Base-by-base conservation (phyloP, 2,329 filamentous ascomycete genomes). In the Bipolaris victoriae region DNA sequence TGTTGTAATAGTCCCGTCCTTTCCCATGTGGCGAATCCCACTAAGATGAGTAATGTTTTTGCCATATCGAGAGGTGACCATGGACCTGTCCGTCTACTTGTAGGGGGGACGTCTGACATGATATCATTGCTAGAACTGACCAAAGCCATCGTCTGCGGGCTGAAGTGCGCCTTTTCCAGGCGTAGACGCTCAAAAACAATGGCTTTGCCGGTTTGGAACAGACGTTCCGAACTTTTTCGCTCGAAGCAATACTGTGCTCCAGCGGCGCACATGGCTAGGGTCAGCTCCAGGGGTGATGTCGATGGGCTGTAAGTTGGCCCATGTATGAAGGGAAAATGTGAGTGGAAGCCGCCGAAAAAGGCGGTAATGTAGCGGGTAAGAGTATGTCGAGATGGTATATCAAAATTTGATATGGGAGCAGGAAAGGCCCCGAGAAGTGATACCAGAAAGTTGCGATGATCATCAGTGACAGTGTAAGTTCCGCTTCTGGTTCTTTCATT, bases 191-290 rank as follows among this genome's bases (percentile, higher is more conserved):
- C 67, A 16, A 68, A 66, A 0, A 72, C 66, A 33, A 76, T 72
- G 1, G 65, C 60, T 57, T 72, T 73, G 1, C 71, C 60, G 11
- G 69, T 66, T 2, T 64, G 60, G 52, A 73, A 74, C 1, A 76
- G 61, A 16, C 65, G 63, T 18, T 72, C 64, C 2, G 67, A 65
- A 44, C 70, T 73, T 40, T 62, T 58, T 45, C 64, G 60, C 52
- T 76, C 73, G 33, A 75, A 75, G 41, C 72, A 71, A 43, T 73
- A 74, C 40, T 74, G 70, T 10, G 73, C 72, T 7, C 73, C 73
- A 15, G 70, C 66, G 13, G 71, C 68, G 41, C 68, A 70, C 64
- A 76, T 74, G 3, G 69, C 65, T 5, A 76, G 57, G 2, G 71
- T 70, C 5, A 75, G 63, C 45, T 74, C 71, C 18, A 72, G 46